Percentiles rank a stretch among this genome's conserved stretches.
Conservation (phyloP, 2,329 filamentous ascomycete species). For the Ciborinia camelliae region DNA sequence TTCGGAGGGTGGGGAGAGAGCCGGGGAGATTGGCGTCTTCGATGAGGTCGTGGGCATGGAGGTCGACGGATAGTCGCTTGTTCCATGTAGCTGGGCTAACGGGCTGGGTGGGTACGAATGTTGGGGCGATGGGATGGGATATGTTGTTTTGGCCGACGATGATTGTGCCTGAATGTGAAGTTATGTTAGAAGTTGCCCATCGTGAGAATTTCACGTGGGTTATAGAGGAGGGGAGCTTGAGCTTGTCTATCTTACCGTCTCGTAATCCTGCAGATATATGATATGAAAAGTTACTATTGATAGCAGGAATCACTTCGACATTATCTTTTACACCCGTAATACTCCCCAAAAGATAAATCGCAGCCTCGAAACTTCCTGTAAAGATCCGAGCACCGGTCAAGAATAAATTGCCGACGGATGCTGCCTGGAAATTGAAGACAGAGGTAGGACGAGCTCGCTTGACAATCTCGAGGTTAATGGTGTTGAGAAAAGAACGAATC, state of each 20-base stretch:
- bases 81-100: constrained; percentile 24
- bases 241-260: constrained; percentile 53
- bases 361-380: constrained; percentile 86
- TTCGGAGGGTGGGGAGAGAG: constrained; percentile 73
- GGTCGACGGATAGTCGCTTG: constrained; percentile 38
- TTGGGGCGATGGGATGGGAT: constrained; percentile 60
- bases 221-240: too few species aligned
- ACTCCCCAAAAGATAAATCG: constrained; percentile 83
- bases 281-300: constrained; percentile 93
- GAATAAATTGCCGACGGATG: constrained; percentile 76
- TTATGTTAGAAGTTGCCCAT: background rate
- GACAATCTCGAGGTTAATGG: constrained; percentile 72
- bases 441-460: constrained; percentile 70
- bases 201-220: background rate
- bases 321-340: constrained; percentile 79
- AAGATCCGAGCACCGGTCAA: constrained; percentile 84
- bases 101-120: constrained; percentile 21
- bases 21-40: constrained; percentile 82
- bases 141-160: constrained; percentile 94
- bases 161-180: constrained; percentile 1
- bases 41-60: constrained; percentile 59
- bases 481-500: constrained; percentile 73
- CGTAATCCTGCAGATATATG: constrained; percentile 83
- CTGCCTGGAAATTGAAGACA: constrained; percentile 73
- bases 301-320: constrained; percentile 78